phyloP scores from a whole-genome alignment of 1,284 basidiomycete species.

The Malassezia brasiliensis region DNA sequence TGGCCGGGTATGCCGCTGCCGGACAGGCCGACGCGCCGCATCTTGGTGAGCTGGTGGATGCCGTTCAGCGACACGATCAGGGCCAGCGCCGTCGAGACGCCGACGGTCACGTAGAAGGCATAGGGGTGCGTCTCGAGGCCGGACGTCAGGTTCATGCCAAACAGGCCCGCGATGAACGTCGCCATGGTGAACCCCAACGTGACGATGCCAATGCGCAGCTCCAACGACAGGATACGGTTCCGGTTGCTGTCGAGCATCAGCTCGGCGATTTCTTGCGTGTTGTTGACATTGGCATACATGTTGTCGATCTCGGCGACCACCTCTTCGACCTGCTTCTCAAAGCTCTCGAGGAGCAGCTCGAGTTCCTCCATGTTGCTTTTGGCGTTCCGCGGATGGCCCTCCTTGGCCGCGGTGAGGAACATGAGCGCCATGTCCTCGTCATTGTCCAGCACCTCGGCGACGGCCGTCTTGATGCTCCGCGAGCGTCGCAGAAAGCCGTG shows the following conservation, averaged over 20 bases:
- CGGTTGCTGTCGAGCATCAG: constrained; percentile 92
- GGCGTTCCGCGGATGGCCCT: constrained; percentile 14
- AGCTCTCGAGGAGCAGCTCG: constrained; percentile 82
- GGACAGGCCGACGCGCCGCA: constrained; percentile 26
- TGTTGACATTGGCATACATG: constrained; percentile 58
- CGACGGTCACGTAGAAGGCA: constrained; percentile 27
- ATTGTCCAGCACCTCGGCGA: constrained; percentile 34
- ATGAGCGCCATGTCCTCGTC: constrained; percentile 66
- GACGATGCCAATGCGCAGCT: constrained; percentile 81
- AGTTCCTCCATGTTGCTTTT: constrained; percentile 57
- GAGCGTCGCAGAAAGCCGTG: constrained; percentile 27
- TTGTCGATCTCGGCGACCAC: constrained; percentile 32
- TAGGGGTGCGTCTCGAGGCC: constrained; percentile 30
- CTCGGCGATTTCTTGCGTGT: constrained; percentile 94
- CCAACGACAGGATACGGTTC: constrained; percentile 79
- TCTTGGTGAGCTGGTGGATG: constrained; percentile 20
- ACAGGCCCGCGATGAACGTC: constrained; percentile 79
- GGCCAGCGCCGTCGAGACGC: constrained; percentile 22
- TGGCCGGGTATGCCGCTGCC: neutral
- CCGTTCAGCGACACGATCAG: constrained; percentile 20
- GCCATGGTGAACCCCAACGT: constrained; percentile 88
- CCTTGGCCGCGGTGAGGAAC: constrained; percentile 56
- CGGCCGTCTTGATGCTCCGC: constrained; percentile 29
- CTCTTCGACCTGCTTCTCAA: constrained; percentile 61
- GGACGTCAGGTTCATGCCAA: constrained; percentile 69